These are phyloP conservation scores for Cymodocea nodosa DNA, from an alignment of 116 monocot genomes.

Conservation along the genomic window DNA sequence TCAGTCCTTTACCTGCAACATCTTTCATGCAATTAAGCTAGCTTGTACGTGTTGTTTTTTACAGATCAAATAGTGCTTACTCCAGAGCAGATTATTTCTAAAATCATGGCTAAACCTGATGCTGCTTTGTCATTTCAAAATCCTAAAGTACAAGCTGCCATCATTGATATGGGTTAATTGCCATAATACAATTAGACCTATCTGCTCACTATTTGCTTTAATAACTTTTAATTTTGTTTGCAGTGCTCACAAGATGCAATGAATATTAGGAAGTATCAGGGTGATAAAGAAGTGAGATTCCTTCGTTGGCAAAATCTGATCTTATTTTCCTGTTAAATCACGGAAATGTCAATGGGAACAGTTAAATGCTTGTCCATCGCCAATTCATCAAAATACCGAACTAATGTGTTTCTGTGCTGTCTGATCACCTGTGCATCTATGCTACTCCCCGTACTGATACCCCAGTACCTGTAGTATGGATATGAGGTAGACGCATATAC, in stretches of 20 bases:
- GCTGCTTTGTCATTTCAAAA: conserved; percentile 94
- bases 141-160: conserved; percentile 94
- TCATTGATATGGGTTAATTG: conserved; percentile 63
- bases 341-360: background rate
- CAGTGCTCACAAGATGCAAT: conserved; percentile 94
- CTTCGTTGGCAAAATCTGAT: background rate
- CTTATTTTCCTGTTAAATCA: background rate
- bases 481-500: no score
- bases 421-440: no score
- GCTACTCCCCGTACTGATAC: no score
- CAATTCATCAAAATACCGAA: no score
- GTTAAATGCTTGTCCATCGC: no score
- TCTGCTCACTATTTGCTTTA: conserved; percentile 12
- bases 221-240: conserved; percentile 6
- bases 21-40: background rate
- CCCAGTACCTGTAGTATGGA: no score
- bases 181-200: background rate
- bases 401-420: no score
- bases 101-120: conserved; percentile 94
- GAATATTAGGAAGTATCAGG: conserved; percentile 83
- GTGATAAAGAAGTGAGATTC: conserved; percentile 77
- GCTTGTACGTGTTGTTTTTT: background rate
- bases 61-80: conserved; percentile 89
- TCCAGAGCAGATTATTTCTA: conserved; percentile 87
- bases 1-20: background rate